Evolutionary conservation across 192 early-diverging fungal genomes (phyloP).

Genomic region (Linnemannia exigua): DNA sequence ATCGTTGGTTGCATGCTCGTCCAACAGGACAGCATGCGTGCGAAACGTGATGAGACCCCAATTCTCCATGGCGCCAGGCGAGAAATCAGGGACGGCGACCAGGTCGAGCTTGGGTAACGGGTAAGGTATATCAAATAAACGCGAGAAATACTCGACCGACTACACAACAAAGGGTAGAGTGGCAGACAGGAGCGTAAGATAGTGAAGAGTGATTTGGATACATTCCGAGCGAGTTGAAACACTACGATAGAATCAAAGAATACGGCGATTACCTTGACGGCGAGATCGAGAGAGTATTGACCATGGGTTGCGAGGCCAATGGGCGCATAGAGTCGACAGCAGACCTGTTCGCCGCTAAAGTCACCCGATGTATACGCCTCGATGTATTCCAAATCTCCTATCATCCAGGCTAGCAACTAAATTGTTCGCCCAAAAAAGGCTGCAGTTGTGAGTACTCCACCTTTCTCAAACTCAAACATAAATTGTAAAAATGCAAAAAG

Average conservation of each 20-base stretch:
- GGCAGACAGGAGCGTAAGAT: not conserved
- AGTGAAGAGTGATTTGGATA: not conserved
- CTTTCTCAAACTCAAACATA: too few relatives aligned
- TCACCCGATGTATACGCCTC: conserved; percentile 44
- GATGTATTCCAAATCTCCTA: conserved; percentile 64
- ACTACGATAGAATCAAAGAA: not conserved
- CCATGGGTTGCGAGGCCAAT: conserved; percentile 56
- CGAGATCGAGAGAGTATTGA: conserved; percentile 48
- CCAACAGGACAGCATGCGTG: conserved; percentile 46
- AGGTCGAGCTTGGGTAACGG: conserved; percentile 69
- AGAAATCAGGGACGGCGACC: conserved; percentile 73
- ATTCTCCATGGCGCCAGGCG: conserved; percentile 75
- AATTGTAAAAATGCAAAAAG: not conserved
- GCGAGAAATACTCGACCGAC: conserved; percentile 55
- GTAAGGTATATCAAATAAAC: conserved; percentile 61
- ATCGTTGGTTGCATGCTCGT: conserved; percentile 37
- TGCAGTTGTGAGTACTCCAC: not conserved
- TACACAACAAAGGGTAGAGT: not conserved
- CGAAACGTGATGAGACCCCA: conserved; percentile 62
- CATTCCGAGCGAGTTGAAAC: not conserved
- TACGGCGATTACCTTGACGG: conserved; percentile 31
- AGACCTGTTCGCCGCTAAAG: conserved; percentile 57
- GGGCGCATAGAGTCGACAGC: conserved; percentile 61
- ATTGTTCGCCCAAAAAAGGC: not conserved
- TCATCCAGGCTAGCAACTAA: conserved; percentile 72